phyloP scores from a whole-genome alignment of 345 rosid species.

The Kernera saxatilis region DNA sequence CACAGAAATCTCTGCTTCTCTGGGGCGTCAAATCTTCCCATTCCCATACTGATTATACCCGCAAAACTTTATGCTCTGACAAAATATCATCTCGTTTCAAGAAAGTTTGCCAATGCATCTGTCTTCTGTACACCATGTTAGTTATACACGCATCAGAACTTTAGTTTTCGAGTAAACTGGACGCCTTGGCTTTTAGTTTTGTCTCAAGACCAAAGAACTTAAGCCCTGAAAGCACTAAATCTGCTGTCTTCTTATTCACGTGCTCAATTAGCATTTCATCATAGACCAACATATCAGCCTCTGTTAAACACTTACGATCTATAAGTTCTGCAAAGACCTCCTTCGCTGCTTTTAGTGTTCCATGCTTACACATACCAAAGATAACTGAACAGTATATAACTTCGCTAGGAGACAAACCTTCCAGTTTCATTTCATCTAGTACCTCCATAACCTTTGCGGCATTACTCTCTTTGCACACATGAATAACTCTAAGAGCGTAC shows the following conservation, averaged over 20 bases:
- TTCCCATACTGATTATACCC: no score
- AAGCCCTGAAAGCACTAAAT: slow-evolving; percentile 47
- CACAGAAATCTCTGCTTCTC: no score
- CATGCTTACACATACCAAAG: slow-evolving; percentile 65
- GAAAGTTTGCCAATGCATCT: no score
- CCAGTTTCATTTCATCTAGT: slow-evolving; percentile 59
- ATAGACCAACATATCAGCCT: slow-evolving; percentile 47
- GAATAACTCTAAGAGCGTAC: slow-evolving; percentile 48
- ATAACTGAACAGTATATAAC: no score
- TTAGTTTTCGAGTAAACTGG: no score
- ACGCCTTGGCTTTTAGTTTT: slow-evolving; percentile 56
- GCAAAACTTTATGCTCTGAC: no score
- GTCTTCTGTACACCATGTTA: no score
- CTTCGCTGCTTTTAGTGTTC: slow-evolving; percentile 58
- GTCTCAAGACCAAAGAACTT: slow-evolving; percentile 71
- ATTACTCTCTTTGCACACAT: slow-evolving; percentile 43
- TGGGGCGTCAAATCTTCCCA: no score
- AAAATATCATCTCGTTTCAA: no score
- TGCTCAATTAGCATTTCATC: slow-evolving; percentile 59
- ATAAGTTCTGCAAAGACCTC: slow-evolving; percentile 52
- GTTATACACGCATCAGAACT: no score
- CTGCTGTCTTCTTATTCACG: slow-evolving; percentile 56
- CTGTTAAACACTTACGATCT: slow-evolving; percentile 41
- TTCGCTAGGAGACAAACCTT: no score
- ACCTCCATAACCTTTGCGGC: slow-evolving; percentile 55